Conservation (phyloP, 1,284 basidiomycete genomes). For the Abortiporus biennis region DNA sequence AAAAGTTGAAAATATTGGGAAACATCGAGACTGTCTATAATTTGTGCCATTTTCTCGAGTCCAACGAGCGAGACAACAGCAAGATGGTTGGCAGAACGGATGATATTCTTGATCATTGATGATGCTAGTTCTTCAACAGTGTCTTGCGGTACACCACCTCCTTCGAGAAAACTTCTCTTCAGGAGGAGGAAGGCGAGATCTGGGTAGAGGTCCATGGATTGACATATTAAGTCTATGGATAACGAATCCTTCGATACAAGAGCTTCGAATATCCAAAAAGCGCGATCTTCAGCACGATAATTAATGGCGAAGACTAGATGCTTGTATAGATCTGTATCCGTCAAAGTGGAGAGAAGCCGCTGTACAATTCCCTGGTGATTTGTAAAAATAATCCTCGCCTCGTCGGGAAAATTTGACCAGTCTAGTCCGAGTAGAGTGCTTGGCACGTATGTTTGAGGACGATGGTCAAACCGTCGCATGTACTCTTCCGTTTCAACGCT, state of each 20-base stretch:
- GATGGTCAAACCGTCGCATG: constrained; percentile 42
- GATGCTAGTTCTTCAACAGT: constrained; percentile 26
- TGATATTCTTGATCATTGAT: constrained; percentile 37
- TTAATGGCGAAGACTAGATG: constrained; percentile 25
- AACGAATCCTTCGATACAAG: constrained; percentile 29
- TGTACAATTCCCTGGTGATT: background rate
- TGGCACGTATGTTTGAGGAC: constrained; percentile 33
- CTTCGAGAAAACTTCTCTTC: constrained; percentile 39
- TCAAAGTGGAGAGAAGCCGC: background rate
- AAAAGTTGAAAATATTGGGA: constrained; percentile 44
- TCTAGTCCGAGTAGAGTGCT: constrained; percentile 36
- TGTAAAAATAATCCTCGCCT: background rate
- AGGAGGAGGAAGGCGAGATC: constrained; percentile 47
- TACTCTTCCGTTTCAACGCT: constrained; percentile 54
- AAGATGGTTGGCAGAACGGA: constrained; percentile 46
- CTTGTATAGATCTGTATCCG: constrained; percentile 5
- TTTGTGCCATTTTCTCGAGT: constrained; percentile 43
- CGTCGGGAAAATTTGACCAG: too few relatives aligned
- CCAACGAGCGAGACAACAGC: constrained; percentile 50
- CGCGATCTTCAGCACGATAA: constrained; percentile 46
- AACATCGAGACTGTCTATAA: constrained; percentile 34
- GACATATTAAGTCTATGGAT: constrained; percentile 23
- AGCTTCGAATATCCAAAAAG: constrained; percentile 45
- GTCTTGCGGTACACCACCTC: constrained; percentile 24
- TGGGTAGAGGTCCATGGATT: constrained; percentile 43